These are phyloP conservation scores for Tylopilus sp. DNA, from an alignment of 1,284 basidiomycete genomes.

Conservation along the genomic window DNA sequence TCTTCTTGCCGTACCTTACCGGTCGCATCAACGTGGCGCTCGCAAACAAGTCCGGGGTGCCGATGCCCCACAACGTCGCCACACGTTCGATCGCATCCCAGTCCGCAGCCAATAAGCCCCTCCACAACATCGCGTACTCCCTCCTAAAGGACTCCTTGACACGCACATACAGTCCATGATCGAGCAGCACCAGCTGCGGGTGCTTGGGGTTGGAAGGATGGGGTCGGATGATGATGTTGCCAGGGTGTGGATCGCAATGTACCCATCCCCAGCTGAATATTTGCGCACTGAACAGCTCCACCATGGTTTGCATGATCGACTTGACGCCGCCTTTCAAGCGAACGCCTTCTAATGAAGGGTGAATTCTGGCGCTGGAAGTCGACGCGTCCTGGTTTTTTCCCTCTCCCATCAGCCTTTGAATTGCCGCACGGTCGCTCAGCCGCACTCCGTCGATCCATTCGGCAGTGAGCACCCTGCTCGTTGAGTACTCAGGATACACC, in stretches of 20 bases:
- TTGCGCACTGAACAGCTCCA: slow-evolving; percentile 78
- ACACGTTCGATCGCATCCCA: slow-evolving; percentile 59
- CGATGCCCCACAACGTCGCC: slow-evolving; percentile 75
- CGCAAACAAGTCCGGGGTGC: slow-evolving; percentile 73
- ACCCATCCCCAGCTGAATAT: slow-evolving; percentile 90
- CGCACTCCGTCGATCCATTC: slow-evolving; percentile 85
- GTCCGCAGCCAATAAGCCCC: slow-evolving; percentile 71
- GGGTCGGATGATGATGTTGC: slow-evolving; percentile 81
- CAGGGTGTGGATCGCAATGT: slow-evolving; percentile 77
- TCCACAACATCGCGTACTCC: slow-evolving; percentile 80
- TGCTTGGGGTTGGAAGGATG: slow-evolving; percentile 50
- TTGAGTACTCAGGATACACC: slow-evolving; percentile 71
- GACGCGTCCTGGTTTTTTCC: slow-evolving; percentile 10
- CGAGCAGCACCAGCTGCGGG: slow-evolving; percentile 84
- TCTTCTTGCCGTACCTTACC: slow-evolving; percentile 37
- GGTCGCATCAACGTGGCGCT: slow-evolving; percentile 68
- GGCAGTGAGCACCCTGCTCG: slow-evolving; percentile 76
- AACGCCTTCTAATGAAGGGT: slow-evolving; percentile 24
- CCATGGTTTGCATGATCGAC: slow-evolving; percentile 74
- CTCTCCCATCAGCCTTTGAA: slow-evolving; percentile 59
- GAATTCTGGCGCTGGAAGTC: slow-evolving; percentile 5
- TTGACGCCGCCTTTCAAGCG: slow-evolving; percentile 61
- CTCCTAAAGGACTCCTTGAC: slow-evolving; percentile 61
- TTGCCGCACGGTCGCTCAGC: slow-evolving; percentile 62
- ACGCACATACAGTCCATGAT: slow-evolving; percentile 83